Percentiles rank a stretch among this genome's conserved stretches.
These are phyloP conservation scores for Cephaloascus albidus DNA, from an alignment of 805 yeast species.

Conservation along the genomic window DNA sequence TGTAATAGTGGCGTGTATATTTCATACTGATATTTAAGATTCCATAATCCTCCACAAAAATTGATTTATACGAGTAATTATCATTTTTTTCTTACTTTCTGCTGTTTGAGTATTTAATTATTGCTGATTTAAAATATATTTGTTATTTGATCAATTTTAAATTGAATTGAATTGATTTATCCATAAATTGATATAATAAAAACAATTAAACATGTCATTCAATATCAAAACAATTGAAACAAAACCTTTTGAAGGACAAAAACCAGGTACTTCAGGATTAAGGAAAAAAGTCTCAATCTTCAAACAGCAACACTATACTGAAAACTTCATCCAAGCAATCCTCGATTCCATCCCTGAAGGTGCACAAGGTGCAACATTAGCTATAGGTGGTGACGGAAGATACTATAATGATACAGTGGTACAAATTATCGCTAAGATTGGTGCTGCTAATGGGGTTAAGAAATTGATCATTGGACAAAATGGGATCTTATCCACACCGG, in stretches of 20 bases:
- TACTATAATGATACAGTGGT: slow-evolving; percentile 78
- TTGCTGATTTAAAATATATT: no score
- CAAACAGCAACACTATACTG: slow-evolving; percentile 74
- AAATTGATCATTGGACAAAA: slow-evolving; percentile 81
- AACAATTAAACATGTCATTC: background rate
- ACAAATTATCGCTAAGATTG: slow-evolving; percentile 71
- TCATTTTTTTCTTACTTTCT: no score
- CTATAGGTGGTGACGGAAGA: slow-evolving; percentile 96
- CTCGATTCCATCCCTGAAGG: slow-evolving; percentile 90
- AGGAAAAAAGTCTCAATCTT: slow-evolving; percentile 86
- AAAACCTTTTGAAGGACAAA: slow-evolving; percentile 78
- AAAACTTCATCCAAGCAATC: slow-evolving; percentile 86
- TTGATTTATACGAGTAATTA: no score
- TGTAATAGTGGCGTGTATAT: no score
- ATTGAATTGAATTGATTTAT: no score
- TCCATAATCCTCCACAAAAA: no score
- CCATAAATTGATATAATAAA: no score
- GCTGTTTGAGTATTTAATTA: no score
- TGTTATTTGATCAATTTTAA: no score
- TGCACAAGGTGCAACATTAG: slow-evolving; percentile 58
- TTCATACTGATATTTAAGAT: no score
- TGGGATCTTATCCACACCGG: slow-evolving; percentile 91
- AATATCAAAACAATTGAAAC: slow-evolving; percentile 35
- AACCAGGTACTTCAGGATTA: slow-evolving; percentile 96
- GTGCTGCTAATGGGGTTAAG: slow-evolving; percentile 85